Evolutionary conservation across 805 yeast species (phyloP).

Genomic region (Saturnispora galanensis): DNA sequence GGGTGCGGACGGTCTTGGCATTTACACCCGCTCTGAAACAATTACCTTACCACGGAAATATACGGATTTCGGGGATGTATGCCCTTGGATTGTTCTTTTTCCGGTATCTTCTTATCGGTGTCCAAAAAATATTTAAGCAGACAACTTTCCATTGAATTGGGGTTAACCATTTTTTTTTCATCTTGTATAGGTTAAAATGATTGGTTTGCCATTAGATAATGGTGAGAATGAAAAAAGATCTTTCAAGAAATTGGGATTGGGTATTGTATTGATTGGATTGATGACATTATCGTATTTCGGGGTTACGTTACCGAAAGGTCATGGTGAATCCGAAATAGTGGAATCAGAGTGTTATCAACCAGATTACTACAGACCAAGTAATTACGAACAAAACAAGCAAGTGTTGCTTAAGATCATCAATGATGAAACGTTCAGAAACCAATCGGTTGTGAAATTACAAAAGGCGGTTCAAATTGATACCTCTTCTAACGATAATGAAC

Average conservation of each 20-base stretch:
- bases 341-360: conserved; percentile 12
- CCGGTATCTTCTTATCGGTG: too few species aligned
- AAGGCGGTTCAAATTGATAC: conserved; percentile 61
- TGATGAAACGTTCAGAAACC: conserved; percentile 29
- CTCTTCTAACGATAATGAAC: conserved; percentile 46
- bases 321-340: not conserved
- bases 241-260: not conserved
- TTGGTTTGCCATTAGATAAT: conserved; percentile 3
- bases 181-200: not conserved
- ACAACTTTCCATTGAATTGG: not conserved
- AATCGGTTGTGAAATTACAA: conserved; percentile 36
- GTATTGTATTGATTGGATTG: not conserved
- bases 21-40: too few species aligned
- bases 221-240: not conserved
- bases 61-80: too few species aligned
- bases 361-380: conserved; percentile 22
- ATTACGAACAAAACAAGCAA: conserved; percentile 25
- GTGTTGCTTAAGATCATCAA: conserved; percentile 27
- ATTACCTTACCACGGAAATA: too few species aligned
- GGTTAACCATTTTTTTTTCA: not conserved
- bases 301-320: not conserved
- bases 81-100: too few species aligned
- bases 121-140: not conserved
- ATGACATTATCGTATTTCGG: not conserved
- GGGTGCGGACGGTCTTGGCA: too few species aligned